These are phyloP conservation scores for Ganoderma sinense DNA, from an alignment of 1,284 basidiomycete genomes.

Conservation along the genomic window DNA sequence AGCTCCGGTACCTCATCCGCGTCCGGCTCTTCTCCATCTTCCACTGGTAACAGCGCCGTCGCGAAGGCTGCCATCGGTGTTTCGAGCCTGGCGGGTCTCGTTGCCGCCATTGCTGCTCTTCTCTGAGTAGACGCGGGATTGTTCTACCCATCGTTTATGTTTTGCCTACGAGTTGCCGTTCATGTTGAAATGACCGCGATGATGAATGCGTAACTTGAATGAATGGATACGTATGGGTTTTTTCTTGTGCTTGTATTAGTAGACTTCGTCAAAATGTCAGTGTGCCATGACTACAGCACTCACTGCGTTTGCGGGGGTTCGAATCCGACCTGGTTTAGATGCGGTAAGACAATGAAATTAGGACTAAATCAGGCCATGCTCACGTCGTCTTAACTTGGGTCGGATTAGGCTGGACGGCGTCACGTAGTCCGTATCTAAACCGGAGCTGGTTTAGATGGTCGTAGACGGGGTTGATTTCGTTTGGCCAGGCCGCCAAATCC, in stretches of 20 bases:
- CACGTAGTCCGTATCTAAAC: not conserved
- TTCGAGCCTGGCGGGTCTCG: slow-evolving; percentile 32
- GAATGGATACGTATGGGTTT: not conserved
- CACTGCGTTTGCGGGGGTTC: not conserved
- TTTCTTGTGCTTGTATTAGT: not conserved
- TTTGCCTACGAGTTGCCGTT: not conserved
- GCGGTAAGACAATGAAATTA: too few relatives aligned
- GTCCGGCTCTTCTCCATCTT: slow-evolving; percentile 20
- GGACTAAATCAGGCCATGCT: not conserved
- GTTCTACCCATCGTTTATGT: not conserved
- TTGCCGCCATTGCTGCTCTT: slow-evolving; percentile 29
- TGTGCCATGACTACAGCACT: not conserved
- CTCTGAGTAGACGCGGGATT: slow-evolving; percentile 20
- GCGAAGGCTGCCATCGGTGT: slow-evolving; percentile 28
- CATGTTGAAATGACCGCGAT: not conserved
- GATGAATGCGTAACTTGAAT: not conserved
- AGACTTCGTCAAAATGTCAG: not conserved
- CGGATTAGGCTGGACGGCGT: not conserved
- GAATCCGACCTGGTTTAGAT: not conserved
- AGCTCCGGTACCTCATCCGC: slow-evolving; percentile 4
- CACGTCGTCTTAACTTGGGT: not conserved
- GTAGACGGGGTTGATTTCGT: too few relatives aligned
- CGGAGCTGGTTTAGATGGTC: not conserved
- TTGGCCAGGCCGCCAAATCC: not conserved
- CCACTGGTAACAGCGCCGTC: slow-evolving; percentile 26